Conservation (phyloP, 2,329 filamentous ascomycete species). For the Fusarium goolgardi region DNA sequence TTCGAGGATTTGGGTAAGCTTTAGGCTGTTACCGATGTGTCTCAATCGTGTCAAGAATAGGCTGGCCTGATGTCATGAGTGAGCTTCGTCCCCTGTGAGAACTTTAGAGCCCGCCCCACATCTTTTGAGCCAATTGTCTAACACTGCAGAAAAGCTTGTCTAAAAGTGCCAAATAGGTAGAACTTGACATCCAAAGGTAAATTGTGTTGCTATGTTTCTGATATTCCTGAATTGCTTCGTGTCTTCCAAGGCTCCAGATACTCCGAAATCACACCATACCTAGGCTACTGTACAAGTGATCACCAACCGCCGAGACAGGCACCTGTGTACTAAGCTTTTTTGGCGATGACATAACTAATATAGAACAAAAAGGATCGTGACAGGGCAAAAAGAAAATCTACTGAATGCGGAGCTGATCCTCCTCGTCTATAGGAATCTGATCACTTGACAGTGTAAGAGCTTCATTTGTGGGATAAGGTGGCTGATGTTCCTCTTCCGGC, state of each 20-base stretch:
- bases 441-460: conserved; percentile 20
- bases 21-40: background rate
- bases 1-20: background rate
- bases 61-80: conserved; percentile 44
- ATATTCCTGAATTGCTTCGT: conserved; percentile 20
- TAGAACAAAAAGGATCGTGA: background rate
- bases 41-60: conserved; percentile 9
- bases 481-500: conserved; percentile 43
- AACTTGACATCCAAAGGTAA: background rate
- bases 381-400: conserved; percentile 1
- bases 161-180: background rate
- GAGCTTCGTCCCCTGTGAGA: conserved; percentile 17
- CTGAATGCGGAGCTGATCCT: conserved; percentile 48
- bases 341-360: background rate
- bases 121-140: conserved; percentile 37
- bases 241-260: conserved; percentile 9
- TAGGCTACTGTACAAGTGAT: conserved; percentile 9
- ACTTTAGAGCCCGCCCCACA: conserved; percentile 28
- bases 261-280: background rate
- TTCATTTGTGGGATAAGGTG: conserved; percentile 30
- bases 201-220: background rate
- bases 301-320: background rate
- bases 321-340: background rate
- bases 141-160: conserved; percentile 14
- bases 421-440: conserved; percentile 43